A percentile compares a stretch with the other conserved stretches of the same genome.
These are phyloP conservation scores for Eimeria mitis DNA, from an alignment of 169 alveolate species.

Conservation along the genomic window DNA sequence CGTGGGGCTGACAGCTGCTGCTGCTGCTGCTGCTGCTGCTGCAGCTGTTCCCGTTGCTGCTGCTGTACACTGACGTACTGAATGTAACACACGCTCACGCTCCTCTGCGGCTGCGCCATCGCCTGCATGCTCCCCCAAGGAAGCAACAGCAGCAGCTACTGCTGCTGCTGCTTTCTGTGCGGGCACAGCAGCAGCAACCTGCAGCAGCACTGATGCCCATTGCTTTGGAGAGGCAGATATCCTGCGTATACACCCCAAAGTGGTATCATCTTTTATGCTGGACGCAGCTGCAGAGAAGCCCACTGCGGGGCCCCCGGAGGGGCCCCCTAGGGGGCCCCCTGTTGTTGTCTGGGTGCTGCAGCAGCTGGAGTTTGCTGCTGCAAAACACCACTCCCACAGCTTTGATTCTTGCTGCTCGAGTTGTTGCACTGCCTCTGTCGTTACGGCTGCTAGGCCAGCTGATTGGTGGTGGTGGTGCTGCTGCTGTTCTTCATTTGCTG, in stretches of 20 bases:
- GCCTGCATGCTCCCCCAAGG: background rate
- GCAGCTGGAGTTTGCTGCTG: conserved; percentile 31
- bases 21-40: conserved; percentile 44
- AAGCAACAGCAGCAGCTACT: conserved; percentile 2
- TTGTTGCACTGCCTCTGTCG: conserved; percentile 34
- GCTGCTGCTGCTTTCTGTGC: conserved; percentile 18
- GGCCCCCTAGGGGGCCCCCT: conserved; percentile 12
- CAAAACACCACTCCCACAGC: conserved; percentile 54
- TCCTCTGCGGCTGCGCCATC: conserved; percentile 17
- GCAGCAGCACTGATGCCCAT: conserved; percentile 25
- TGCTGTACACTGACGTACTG: conserved; percentile 28
- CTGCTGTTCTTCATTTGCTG: background rate
- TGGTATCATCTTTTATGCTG: background rate
- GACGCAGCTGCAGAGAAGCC: background rate
- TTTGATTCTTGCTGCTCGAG: conserved; percentile 44
- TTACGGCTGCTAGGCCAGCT: background rate
- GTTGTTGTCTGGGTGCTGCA: background rate
- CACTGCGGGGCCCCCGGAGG: background rate
- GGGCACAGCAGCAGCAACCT: conserved; percentile 42
- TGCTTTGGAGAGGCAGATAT: conserved; percentile 22
- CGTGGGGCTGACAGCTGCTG: conserved; percentile 52
- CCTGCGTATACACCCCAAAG: background rate
- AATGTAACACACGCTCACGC: conserved; percentile 21
- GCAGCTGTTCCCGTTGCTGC: conserved; percentile 31
- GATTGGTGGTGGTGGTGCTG: conserved; percentile 39